Percentiles rank a stretch among this genome's conserved stretches.
Evolutionary conservation across 352 stramenopile species (phyloP).

Genomic region (Hyaloperonospora brassicae): DNA sequence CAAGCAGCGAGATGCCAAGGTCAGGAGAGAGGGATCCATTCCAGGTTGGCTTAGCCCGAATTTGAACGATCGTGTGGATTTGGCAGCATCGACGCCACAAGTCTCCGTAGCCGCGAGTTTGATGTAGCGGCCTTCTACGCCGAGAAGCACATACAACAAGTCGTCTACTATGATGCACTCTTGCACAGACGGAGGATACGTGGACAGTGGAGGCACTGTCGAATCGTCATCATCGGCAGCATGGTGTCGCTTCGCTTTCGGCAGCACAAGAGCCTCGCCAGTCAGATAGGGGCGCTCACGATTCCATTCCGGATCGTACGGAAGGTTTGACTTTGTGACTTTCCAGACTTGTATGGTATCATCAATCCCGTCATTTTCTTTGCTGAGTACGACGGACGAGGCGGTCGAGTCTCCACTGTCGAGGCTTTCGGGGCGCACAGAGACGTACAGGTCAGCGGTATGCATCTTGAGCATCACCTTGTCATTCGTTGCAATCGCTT

Average conservation of each 20-base stretch:
- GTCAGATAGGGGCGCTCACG: conserved; percentile 75
- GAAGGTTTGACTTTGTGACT: conserved; percentile 81
- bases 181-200: conserved; percentile 66
- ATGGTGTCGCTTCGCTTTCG: conserved; percentile 37
- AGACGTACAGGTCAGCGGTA: conserved; percentile 49
- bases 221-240: conserved; percentile 31
- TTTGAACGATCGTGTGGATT: conserved; percentile 35
- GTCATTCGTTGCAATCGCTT: conserved; percentile 56
- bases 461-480: conserved; percentile 68
- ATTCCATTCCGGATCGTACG: conserved; percentile 82
- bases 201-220: conserved; percentile 58
- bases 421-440: conserved; percentile 21
- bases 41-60: conserved; percentile 64
- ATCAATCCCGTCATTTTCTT: conserved; percentile 41
- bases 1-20: conserved; percentile 59
- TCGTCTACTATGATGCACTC: conserved; percentile 81
- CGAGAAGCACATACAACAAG: conserved; percentile 71
- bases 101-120: conserved; percentile 52
- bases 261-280: conserved; percentile 49
- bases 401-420: conserved; percentile 4
- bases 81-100: conserved; percentile 22
- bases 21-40: conserved; percentile 77
- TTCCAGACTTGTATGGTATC: conserved; percentile 68
- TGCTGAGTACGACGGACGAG: conserved; percentile 34
- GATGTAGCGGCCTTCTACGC: conserved; percentile 78